Percentiles rank a stretch among this genome's conserved stretches.
phyloP scores from a whole-genome alignment of 148 eudicot genomes.

The Amaranthus cruentus region DNA sequence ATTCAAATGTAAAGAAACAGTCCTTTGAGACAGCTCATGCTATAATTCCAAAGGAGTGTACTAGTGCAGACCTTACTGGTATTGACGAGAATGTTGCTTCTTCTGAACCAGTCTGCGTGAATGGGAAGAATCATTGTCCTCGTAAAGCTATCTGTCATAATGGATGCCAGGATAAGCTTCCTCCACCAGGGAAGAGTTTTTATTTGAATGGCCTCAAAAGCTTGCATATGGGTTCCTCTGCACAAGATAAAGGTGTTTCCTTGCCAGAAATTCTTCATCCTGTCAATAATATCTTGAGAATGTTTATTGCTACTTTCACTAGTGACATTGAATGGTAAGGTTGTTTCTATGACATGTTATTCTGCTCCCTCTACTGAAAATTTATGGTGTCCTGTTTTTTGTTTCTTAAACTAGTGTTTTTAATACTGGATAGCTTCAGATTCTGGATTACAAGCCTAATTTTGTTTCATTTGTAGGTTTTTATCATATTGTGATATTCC shows the following conservation, averaged over 20 bases:
- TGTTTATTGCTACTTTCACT: constrained; percentile 86
- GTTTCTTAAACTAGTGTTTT: background rate
- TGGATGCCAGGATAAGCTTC: constrained; percentile 22
- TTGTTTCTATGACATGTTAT: background rate
- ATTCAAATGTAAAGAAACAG: constrained; percentile 18
- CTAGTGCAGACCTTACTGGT: constrained; percentile 11
- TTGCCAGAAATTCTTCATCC: constrained; percentile 80
- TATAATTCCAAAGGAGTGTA: constrained; percentile 8
- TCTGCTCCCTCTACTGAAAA: background rate
- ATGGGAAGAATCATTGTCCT: constrained; percentile 15
- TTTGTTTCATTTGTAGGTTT: constrained; percentile 50
- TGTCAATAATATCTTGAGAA: constrained; percentile 48
- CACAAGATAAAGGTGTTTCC: constrained; percentile 42
- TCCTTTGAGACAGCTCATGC: constrained; percentile 19
- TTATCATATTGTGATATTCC: constrained; percentile 77
- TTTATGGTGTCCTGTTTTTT: background rate
- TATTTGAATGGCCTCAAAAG: constrained; percentile 59
- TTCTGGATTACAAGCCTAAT: constrained; percentile 13
- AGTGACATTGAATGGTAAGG: constrained; percentile 72
- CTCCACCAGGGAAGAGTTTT: constrained; percentile 64
- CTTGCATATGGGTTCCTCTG: constrained; percentile 35
- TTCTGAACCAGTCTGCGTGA: constrained; percentile 12
- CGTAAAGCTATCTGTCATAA: constrained; percentile 15
- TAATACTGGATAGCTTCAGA: background rate
- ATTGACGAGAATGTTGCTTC: constrained; percentile 5